A percentile compares a stretch with the other conserved stretches of the same genome.
Evolutionary conservation across 1,284 basidiomycete genomes (phyloP).

Genomic region (Mycena sp.): DNA sequence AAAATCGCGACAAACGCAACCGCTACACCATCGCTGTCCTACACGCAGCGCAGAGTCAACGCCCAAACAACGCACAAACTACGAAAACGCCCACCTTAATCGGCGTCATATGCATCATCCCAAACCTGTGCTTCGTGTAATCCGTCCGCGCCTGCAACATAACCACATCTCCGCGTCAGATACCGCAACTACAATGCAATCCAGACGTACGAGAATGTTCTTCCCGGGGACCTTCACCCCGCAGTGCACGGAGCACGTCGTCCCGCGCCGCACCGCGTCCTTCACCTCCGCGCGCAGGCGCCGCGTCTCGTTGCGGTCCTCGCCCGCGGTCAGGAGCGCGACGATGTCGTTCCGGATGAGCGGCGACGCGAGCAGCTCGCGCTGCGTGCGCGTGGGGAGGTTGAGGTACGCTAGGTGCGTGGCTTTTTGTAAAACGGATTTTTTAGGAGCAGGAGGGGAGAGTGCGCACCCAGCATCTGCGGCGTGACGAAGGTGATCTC

Average conservation of each 20-base stretch:
- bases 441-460: not conserved
- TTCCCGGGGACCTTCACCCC: constrained; percentile 23
- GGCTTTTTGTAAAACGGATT: no score
- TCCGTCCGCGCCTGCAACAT: constrained; percentile 17
- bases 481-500: constrained; percentile 31
- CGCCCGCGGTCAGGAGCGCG: constrained; percentile 19
- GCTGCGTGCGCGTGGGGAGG: constrained; percentile 24
- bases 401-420: constrained; percentile 15
- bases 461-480: constrained; percentile 25
- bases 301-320: constrained; percentile 21
- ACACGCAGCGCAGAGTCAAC: not conserved
- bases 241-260: constrained; percentile 23
- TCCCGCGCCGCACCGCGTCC: constrained; percentile 14
- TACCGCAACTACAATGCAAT: not conserved
- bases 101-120: constrained; percentile 32
- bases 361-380: constrained; percentile 20
- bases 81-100: constrained; percentile 18
- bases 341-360: constrained; percentile 23
- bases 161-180: not conserved
- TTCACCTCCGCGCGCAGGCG: constrained; percentile 22
- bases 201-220: constrained; percentile 11
- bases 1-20: constrained; percentile 28
- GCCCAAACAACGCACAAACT: not conserved
- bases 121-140: constrained; percentile 16
- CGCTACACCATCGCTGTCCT: constrained; percentile 25